Conservation (phyloP, 352 stramenopile genomes). For the Discostella stelligera region DNA sequence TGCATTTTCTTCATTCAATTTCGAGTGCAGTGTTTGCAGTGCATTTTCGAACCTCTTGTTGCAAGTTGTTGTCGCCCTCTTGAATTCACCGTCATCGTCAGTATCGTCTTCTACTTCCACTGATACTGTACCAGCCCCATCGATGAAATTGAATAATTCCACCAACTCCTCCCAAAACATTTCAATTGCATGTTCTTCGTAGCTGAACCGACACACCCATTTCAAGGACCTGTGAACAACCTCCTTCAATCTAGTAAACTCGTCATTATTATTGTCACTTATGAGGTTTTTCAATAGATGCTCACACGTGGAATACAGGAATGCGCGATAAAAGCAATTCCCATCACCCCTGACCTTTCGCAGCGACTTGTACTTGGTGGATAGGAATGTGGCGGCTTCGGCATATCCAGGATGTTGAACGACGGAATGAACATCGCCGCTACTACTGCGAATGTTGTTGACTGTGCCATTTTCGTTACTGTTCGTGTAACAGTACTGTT, state of each 20-base stretch:
- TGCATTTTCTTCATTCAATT: slow-evolving; percentile 77
- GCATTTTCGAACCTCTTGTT: slow-evolving; percentile 5
- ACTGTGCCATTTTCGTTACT: slow-evolving; percentile 2
- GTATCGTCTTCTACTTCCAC: background rate
- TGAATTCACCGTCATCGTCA: background rate
- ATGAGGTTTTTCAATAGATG: slow-evolving; percentile 19
- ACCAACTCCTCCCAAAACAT: slow-evolving; percentile 92
- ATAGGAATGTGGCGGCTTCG: slow-evolving; percentile 23
- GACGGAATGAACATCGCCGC: background rate
- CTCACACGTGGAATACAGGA: slow-evolving; percentile 71
- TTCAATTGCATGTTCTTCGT: slow-evolving; percentile 90
- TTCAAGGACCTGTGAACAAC: slow-evolving; percentile 25
- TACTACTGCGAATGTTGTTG: slow-evolving; percentile 9
- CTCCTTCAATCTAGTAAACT: slow-evolving; percentile 40
- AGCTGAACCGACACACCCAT: slow-evolving; percentile 72
- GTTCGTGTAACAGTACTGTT: slow-evolving; percentile 35
- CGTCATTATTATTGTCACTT: slow-evolving; percentile 14
- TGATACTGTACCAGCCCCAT: slow-evolving; percentile 15
- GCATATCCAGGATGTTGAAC: slow-evolving; percentile 17
- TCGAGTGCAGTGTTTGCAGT: slow-evolving; percentile 48
- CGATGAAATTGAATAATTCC: slow-evolving; percentile 72
- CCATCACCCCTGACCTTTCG: slow-evolving; percentile 68
- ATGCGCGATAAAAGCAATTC: slow-evolving; percentile 78
- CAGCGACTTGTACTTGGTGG: slow-evolving; percentile 47
- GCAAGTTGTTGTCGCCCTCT: background rate